These are phyloP conservation scores for Scheffersomyces lignicola DNA, from an alignment of 1,139 yeast genomes.

Conservation along the genomic window DNA sequence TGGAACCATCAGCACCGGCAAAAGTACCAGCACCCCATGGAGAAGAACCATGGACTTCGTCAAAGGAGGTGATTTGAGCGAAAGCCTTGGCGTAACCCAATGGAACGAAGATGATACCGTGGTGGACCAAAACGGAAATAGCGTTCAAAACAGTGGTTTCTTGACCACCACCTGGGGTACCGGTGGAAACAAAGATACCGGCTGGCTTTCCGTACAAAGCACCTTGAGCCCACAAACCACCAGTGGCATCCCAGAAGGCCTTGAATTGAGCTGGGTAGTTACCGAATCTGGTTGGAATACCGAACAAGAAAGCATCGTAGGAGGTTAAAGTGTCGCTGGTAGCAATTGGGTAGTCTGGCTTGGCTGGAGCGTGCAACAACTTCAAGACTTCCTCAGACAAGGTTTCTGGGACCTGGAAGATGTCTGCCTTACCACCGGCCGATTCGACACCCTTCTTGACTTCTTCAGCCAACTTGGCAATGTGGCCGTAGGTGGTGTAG, in stretches of 20 bases:
- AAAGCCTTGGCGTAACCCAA: slow-evolving; percentile 71
- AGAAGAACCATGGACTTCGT: slow-evolving; percentile 79
- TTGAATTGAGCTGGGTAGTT: slow-evolving; percentile 80
- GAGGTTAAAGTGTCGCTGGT: slow-evolving; percentile 55
- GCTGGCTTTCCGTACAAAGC: slow-evolving; percentile 74
- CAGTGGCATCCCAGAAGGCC: slow-evolving; percentile 80
- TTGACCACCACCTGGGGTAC: slow-evolving; percentile 84
- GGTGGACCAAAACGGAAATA: slow-evolving; percentile 70
- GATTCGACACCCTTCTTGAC: slow-evolving; percentile 69
- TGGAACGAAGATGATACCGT: slow-evolving; percentile 79
- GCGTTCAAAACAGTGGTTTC: slow-evolving; percentile 69
- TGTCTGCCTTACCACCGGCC: slow-evolving; percentile 72
- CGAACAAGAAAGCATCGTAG: slow-evolving; percentile 78
- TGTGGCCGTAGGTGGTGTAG: slow-evolving; percentile 83
- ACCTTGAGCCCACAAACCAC: slow-evolving; percentile 81
- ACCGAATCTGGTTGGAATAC: slow-evolving; percentile 84
- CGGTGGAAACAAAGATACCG: slow-evolving; percentile 76
- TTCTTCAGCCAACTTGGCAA: slow-evolving; percentile 65
- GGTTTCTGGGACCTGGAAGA: slow-evolving; percentile 82
- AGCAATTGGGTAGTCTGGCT: slow-evolving; percentile 70
- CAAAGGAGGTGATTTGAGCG: slow-evolving; percentile 56
- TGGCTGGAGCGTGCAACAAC: slow-evolving; percentile 62
- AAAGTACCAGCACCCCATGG: slow-evolving; percentile 89
- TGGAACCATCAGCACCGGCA: slow-evolving; percentile 79
- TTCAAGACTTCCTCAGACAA: slow-evolving; percentile 61